Evolutionary conservation across 1,284 basidiomycete genomes (phyloP), one percentile per base, ranked within the genome.

Genomic region (Chalciporus sp.): DNA sequence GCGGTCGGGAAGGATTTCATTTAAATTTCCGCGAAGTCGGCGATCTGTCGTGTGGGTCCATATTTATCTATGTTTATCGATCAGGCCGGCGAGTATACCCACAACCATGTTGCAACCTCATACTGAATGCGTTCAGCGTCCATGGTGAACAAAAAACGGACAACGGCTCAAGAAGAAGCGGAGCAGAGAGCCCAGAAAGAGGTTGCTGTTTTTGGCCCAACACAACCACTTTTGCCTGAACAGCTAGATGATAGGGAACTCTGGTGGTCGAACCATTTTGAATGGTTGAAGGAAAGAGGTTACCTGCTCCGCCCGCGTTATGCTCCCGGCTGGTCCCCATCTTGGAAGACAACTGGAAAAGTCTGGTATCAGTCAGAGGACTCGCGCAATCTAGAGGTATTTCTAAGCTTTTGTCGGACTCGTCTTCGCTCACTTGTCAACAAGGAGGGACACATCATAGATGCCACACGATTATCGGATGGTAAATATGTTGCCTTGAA

Each of bases 301-400:
- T 70, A 72, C 29, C 35, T 58, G 12, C 55, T 72, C 0, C 60
- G 70, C 1, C 44, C 57, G 0, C 61, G 70, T 7, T 70, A 66
- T 45, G 48, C 48, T 16, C 66, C 68, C 0, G 57, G 51, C 10
- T 70, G 70, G 68, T 40, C 54, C 1, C 63, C 66, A 1, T 70
- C 69, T 0, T 69, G 68, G 68, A 43, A 33, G 0, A 42, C 17
- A 8, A 54, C 57, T 1, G 26, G 53, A 0, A 58, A 39, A 11
- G 16, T 2, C 1, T 35, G 16, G 41, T 28, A 51, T 17, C 7
- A 37, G 1, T 33, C 41, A 5, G 61, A 62, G 41, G 56, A 62
- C 33, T 49, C 7, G 0, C 0, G 20, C 1, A 45, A 1, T 31
- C 6, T 49, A 16, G 28, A 52, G 19, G 58, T 63, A 39, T 9